Conservation (phyloP, 495 filamentous ascomycete genomes). For the Tuber aestivum region DNA sequence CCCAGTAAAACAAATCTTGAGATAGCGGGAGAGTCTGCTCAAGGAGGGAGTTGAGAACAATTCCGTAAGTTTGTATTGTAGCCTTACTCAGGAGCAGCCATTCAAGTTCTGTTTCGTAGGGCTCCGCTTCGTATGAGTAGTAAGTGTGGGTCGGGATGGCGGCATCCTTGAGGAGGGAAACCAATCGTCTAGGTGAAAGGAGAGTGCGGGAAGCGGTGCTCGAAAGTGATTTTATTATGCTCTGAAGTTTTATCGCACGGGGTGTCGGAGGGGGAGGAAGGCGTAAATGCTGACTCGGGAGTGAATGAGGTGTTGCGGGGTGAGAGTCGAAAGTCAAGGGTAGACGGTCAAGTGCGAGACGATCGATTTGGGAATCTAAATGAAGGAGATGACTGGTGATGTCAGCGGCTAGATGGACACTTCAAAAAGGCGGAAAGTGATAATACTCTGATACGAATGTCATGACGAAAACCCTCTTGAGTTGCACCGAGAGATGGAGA, state of each 20-base stretch:
- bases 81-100: constrained; percentile 87
- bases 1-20: constrained; percentile 90
- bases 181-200: constrained; percentile 49
- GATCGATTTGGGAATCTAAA: constrained; percentile 74
- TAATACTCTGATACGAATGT: constrained; percentile 42
- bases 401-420: constrained; percentile 21
- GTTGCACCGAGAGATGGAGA: neutral
- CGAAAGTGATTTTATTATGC: constrained; percentile 57
- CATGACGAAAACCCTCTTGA: constrained; percentile 19
- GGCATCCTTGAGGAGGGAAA: constrained; percentile 56
- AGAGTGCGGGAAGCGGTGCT: constrained; percentile 40
- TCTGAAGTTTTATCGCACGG: constrained; percentile 49
- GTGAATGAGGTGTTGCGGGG: constrained; percentile 34
- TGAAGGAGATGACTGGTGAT: constrained; percentile 65
- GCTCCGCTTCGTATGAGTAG: constrained; percentile 34
- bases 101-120: constrained; percentile 67
- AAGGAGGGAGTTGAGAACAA: constrained; percentile 64
- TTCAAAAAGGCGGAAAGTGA: neutral
- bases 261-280: constrained; percentile 23
- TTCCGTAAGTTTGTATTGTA: constrained; percentile 73
- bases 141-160: constrained; percentile 43
- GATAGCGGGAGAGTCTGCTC: constrained; percentile 73
- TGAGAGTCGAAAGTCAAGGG: constrained; percentile 17
- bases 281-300: constrained; percentile 14
- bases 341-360: constrained; percentile 53